Evolutionary conservation across 805 yeast genomes (phyloP).

Genomic region (Monosporozyma aquatica): DNA sequence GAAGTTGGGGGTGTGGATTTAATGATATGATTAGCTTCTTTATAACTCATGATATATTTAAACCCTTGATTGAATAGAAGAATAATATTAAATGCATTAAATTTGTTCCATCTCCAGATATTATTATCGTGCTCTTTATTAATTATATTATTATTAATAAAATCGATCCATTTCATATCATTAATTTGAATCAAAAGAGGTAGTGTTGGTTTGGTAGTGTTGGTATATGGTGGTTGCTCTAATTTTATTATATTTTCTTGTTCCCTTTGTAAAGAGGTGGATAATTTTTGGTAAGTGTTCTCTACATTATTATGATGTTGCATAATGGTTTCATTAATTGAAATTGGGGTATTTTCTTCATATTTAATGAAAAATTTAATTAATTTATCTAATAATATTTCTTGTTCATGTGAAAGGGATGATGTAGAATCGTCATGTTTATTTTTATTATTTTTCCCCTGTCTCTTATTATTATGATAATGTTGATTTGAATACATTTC

Average conservation of each 20-base stretch:
- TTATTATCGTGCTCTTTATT: too few species aligned
- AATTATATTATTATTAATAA: background rate
- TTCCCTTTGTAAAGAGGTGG: background rate
- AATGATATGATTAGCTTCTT: background rate
- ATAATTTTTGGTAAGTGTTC: background rate
- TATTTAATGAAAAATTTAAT: background rate
- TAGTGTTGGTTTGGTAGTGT: background rate
- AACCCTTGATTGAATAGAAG: background rate
- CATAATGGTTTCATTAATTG: too few species aligned
- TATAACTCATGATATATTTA: background rate
- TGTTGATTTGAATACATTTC: background rate
- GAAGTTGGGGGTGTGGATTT: background rate
- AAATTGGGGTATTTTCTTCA: background rate
- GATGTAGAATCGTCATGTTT: background rate
- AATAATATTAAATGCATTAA: background rate
- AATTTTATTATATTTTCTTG: background rate
- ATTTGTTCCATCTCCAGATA: background rate
- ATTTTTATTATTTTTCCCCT: background rate
- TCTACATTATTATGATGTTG: background rate
- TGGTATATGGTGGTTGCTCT: background rate
- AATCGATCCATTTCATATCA: background rate
- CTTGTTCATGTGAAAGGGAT: slow-evolving; percentile 1
- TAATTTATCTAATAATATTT: slow-evolving; percentile 1
- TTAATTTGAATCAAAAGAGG: background rate
- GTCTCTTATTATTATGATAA: background rate